Base-by-base conservation (phyloP, 2,329 filamentous ascomycete species). In the Colletotrichum incanum region DNA sequence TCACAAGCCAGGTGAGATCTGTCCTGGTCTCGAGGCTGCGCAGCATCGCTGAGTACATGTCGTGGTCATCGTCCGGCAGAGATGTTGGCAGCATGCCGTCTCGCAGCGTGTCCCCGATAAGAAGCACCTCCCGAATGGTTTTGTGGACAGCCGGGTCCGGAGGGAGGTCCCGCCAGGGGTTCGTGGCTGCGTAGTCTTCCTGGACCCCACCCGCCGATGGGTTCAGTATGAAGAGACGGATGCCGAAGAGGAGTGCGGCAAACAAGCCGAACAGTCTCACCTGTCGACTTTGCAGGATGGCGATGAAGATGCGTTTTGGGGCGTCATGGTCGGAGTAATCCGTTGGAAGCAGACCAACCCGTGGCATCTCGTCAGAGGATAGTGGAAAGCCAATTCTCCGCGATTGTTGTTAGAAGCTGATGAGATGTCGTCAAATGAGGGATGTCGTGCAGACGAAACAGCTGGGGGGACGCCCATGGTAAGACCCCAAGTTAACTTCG, bases 121-220 rank as follows among this genome's bases (percentile, higher is more conserved):
- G n/a, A 20, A 72, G 70, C 11, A 72, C 54, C 28, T 70, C 65
- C 9, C 39, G 45, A 7, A 72, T 43, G 7, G 59, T 60, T 12
- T 64, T 45, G 31, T 69, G 70, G n/a, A 72, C 31, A 18, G 52
- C 70, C n/a, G 65, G 54, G 39, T 55, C 60, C 12, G 65, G 18
- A 16, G 70, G 70, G 5, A 72, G 70, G n/a, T 72, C 70, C 45
- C 70, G 70, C 70, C 70, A 72, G n/a, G 70, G 70, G 18, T 72
- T 72, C 7, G 70, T 72, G 31, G 59, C 43, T 12, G 70, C 39
- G 54, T 59, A 65, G 31, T 70, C 65, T 20, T 23, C 26, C 34
- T 31, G 28, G 1, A 26, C 16, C 5, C 63, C 47, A 18, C 45
- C 56, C 31, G 39, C 3, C 5, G 62, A 47, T 2, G 65, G 45